Evolutionary conservation across 1,284 basidiomycete species (phyloP), one percentile per base, ranked within the genome.

Genomic region (Malassezia pachydermatis): DNA sequence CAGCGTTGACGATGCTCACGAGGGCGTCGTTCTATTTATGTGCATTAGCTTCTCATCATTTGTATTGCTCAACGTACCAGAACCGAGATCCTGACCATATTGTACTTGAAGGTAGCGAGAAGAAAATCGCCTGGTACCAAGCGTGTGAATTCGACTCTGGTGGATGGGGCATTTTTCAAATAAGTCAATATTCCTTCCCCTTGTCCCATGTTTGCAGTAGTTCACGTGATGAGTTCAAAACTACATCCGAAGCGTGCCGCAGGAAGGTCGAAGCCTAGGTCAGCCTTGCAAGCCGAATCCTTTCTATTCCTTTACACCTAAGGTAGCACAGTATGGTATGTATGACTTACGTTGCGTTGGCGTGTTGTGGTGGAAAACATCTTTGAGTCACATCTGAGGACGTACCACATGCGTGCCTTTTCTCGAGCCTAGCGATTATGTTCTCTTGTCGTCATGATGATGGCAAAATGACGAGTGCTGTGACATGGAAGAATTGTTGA

Each of bases 1-100:
- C 68, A 42, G 68, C 68, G 56, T 71, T 71, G 58, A 71, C 68
- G 55, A 71, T 71, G 60, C 57, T 62, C 59, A 68, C 67, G 38
- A 71, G 67, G 54, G 65, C 65, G 62, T 71, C 68, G 62, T 68
- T 70, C 63, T 67, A 49, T 25, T 8, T 3, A 19, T 22, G 16
- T 36, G 20, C 20, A 25, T 50, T 40, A 45, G 41, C 23, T 19
- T 20, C 5, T 14, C 4, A 10, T n/a, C 20, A 1, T 5, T 24
- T 5, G 23, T 38, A 28, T 29, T n/a, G n/a, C n/a, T 11, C 9
- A 13, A 66, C 65, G 57, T 59, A 67, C 65, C 50, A 70, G 60
- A 58, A 68, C 67, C 47, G 67, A 69, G 55, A 70, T 60, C 54
- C 67, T 59, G 55, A 67, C 66, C 67, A 70, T 67, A 50, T 20